Conservation (phyloP, 1,284 basidiomycete species). For the Naganishia sp. region DNA sequence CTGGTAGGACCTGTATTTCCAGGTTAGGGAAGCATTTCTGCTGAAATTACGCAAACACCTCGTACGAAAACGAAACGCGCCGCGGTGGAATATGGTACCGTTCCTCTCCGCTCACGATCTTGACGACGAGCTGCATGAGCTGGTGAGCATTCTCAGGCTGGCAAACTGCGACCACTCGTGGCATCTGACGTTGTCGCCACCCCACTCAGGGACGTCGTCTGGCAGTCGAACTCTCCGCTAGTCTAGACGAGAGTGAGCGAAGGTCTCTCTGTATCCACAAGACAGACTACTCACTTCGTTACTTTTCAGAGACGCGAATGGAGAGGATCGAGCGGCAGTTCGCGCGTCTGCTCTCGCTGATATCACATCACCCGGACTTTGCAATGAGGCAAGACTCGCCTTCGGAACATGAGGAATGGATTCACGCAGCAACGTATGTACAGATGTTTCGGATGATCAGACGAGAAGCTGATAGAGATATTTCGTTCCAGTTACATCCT, state of each 20-base stretch:
- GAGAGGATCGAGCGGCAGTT: conserved; percentile 77
- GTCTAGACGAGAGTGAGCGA: conserved; percentile 27
- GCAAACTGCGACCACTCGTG: background rate
- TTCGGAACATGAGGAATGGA: conserved; percentile 5
- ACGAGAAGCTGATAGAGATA: background rate
- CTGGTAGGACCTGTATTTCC: conserved; percentile 76
- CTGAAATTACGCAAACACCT: conserved; percentile 71
- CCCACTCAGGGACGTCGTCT: conserved; percentile 13
- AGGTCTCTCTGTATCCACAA: background rate
- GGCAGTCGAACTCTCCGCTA: conserved; percentile 3
- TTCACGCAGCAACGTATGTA: conserved; percentile 29
- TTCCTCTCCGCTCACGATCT: conserved; percentile 92
- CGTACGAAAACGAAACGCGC: conserved; percentile 63
- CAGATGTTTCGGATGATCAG: conserved; percentile 3
- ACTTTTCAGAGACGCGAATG: conserved; percentile 60
- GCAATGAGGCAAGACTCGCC: conserved; percentile 57
- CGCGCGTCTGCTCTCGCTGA: conserved; percentile 77
- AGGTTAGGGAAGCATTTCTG: conserved; percentile 78
- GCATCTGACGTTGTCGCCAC: background rate
- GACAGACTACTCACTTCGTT: background rate
- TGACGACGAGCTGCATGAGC: conserved; percentile 66
- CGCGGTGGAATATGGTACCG: conserved; percentile 77
- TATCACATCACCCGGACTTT: conserved; percentile 95
- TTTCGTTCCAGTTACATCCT: conserved; percentile 73
- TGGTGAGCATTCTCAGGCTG: conserved; percentile 33